These are phyloP conservation scores for Geranium brycei DNA, from an alignment of 345 rosid species.

Conservation along the genomic window DNA sequence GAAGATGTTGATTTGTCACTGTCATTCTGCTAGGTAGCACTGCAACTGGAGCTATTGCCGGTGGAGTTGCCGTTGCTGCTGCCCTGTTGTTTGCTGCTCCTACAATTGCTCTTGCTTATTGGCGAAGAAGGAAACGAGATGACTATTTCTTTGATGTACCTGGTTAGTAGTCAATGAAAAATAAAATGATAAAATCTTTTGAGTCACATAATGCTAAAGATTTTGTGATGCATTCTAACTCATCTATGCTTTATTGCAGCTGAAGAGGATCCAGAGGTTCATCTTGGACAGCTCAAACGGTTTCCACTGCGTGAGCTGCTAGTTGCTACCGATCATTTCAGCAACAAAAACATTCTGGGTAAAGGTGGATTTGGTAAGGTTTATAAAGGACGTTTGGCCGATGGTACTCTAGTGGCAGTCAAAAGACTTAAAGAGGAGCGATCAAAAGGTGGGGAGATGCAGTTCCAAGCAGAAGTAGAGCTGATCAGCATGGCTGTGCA, in stretches of 20 bases:
- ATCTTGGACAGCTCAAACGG: conserved; percentile 15
- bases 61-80: conserved; percentile 14
- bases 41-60: conserved; percentile 12
- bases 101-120: conserved; percentile 13
- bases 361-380: conserved; percentile 21
- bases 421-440: conserved; percentile 17
- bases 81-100: conserved; percentile 14
- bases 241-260: conserved; percentile 4
- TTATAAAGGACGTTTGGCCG: conserved; percentile 16
- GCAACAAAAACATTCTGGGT: conserved; percentile 18
- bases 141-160: conserved; percentile 14
- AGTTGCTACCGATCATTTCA: conserved; percentile 16
- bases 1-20: not conserved
- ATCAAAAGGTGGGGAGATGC: conserved; percentile 12
- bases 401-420: conserved; percentile 16
- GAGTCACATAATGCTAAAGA: not conserved
- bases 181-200: no score
- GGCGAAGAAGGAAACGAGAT: conserved; percentile 11
- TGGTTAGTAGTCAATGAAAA: conserved; percentile 1
- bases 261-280: conserved; percentile 15
- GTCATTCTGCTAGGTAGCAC: conserved; percentile 6
- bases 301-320: conserved; percentile 13
- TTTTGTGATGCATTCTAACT: not conserved
- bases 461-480: conserved; percentile 18
- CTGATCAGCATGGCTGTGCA: conserved; percentile 16